Evolutionary conservation across 1,284 basidiomycete species (phyloP).

Genomic region (Agroathelia rolfsii): DNA sequence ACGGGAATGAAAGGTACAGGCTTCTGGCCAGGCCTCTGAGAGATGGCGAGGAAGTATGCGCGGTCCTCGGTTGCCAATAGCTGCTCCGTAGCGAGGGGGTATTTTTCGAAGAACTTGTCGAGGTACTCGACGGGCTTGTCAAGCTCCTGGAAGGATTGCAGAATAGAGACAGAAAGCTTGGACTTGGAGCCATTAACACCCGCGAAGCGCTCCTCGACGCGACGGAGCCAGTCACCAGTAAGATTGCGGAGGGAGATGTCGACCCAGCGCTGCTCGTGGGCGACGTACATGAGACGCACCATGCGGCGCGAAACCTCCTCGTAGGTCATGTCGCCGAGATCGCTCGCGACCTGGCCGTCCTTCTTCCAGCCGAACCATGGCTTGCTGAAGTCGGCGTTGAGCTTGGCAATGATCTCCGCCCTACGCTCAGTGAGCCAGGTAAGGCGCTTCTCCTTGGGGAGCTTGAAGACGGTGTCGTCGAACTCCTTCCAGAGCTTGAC

Average conservation of each 20-base stretch:
- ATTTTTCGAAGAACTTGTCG: conserved; percentile 77
- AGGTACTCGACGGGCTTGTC: conserved; percentile 78
- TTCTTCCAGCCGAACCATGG: conserved; percentile 97
- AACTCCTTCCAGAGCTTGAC: conserved; percentile 99
- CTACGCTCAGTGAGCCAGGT: conserved; percentile 84
- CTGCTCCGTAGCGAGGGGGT: conserved; percentile 76
- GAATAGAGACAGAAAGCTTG: conserved; percentile 77
- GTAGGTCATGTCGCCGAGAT: conserved; percentile 96
- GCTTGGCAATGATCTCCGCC: conserved; percentile 82
- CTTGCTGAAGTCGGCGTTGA: conserved; percentile 95
- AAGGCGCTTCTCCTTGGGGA: conserved; percentile 90
- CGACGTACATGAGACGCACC: conserved; percentile 88
- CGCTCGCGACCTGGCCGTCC: conserved; percentile 74
- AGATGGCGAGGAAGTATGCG: conserved; percentile 90
- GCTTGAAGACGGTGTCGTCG: conserved; percentile 90
- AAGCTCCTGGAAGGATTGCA: conserved; percentile 85
- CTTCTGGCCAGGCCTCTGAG: conserved; percentile 94
- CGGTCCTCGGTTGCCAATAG: conserved; percentile 93
- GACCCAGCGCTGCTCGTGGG: conserved; percentile 89
- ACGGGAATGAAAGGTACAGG: conserved; percentile 99
- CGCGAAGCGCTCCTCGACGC: conserved; percentile 96
- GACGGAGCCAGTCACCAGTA: conserved; percentile 93
- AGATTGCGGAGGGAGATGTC: conserved; percentile 91
- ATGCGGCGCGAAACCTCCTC: conserved; percentile 91
- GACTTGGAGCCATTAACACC: conserved; percentile 69